Conservation (phyloP, 148 eudicot species). For the Rhododendron ovatum region DNA sequence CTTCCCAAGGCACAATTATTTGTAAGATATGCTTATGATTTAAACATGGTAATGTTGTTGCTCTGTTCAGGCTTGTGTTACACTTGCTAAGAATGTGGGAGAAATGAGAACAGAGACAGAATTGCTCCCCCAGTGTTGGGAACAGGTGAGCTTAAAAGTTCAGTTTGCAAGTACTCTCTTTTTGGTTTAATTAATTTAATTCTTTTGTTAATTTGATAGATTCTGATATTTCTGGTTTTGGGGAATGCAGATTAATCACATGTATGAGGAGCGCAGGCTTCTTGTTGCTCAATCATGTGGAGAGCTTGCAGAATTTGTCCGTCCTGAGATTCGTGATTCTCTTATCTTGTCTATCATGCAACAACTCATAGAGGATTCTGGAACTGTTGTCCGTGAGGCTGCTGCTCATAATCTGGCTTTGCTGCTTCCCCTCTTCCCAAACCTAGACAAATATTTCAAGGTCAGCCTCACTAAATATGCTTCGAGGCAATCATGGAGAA, state of each 20-base stretch:
- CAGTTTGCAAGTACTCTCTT: not conserved
- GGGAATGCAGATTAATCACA: slow-evolving; percentile 80
- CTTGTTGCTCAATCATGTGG: slow-evolving; percentile 99
- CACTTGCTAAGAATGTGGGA: slow-evolving; percentile 89
- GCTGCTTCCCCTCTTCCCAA: slow-evolving; percentile 97
- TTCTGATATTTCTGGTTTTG: slow-evolving; percentile 8
- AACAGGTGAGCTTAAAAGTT: slow-evolving; percentile 59
- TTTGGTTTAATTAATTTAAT: not conserved
- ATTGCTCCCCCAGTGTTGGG: slow-evolving; percentile 99
- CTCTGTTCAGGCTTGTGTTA: slow-evolving; percentile 79
- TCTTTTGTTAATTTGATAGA: not conserved
- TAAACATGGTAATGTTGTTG: not conserved
- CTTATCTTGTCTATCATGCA: slow-evolving; percentile 94
- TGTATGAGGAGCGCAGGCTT: slow-evolving; percentile 94
- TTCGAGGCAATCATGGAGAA: slow-evolving; percentile 98
- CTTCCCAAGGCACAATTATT: not conserved
- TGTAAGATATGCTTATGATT: not conserved
- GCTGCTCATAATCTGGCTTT: slow-evolving; percentile 95
- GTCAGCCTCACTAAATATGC: slow-evolving; percentile 99
- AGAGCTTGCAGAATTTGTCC: slow-evolving; percentile 91
- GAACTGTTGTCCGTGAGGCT: slow-evolving; percentile 96
- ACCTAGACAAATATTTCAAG: slow-evolving; percentile 97
- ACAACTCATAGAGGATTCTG: slow-evolving; percentile 95
- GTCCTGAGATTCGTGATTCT: slow-evolving; percentile 98
- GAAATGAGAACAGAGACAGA: slow-evolving; percentile 99